phyloP scores from a whole-genome alignment of 768 basidiomycete species.

The Mycena leptocephala region DNA sequence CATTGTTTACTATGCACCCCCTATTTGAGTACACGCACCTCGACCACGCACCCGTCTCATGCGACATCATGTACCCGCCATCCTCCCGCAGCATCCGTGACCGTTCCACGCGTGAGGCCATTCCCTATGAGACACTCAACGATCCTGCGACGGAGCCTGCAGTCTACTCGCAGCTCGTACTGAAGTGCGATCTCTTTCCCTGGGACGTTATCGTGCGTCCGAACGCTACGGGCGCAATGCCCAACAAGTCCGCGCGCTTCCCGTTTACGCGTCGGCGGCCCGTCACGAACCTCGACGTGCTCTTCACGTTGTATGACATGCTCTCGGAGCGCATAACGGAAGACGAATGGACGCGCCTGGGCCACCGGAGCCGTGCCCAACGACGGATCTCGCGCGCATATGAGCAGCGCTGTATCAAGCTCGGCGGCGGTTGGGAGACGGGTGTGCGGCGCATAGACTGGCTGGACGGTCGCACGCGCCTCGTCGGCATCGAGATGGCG shows the following conservation, averaged over 20 bases:
- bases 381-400: conserved; percentile 75
- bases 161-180: conserved; percentile 62
- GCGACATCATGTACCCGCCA: conserved; percentile 71
- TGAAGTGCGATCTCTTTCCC: conserved; percentile 72
- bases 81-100: conserved; percentile 73
- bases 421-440: conserved; percentile 78
- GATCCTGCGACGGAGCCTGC: conserved; percentile 80
- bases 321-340: conserved; percentile 72
- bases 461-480: conserved; percentile 71
- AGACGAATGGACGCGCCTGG: conserved; percentile 77
- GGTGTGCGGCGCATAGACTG: conserved; percentile 82
- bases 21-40: conserved; percentile 71
- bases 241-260: background rate
- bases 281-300: conserved; percentile 76
- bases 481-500: conserved; percentile 76
- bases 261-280: conserved; percentile 40
- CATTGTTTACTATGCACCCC: conserved; percentile 64
- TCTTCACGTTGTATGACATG: conserved; percentile 72
- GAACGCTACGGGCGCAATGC: background rate
- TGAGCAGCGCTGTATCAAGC: conserved; percentile 71
- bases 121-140: conserved; percentile 70
- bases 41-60: conserved; percentile 75
- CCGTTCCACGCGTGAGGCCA: conserved; percentile 66
- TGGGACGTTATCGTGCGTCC: conserved; percentile 72
- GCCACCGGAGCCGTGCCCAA: conserved; percentile 69